A percentile compares a stretch with the other conserved stretches of the same genome.
phyloP scores from a whole-genome alignment of 805 yeast genomes.

The Zygosaccharomyces bisporus region DNA sequence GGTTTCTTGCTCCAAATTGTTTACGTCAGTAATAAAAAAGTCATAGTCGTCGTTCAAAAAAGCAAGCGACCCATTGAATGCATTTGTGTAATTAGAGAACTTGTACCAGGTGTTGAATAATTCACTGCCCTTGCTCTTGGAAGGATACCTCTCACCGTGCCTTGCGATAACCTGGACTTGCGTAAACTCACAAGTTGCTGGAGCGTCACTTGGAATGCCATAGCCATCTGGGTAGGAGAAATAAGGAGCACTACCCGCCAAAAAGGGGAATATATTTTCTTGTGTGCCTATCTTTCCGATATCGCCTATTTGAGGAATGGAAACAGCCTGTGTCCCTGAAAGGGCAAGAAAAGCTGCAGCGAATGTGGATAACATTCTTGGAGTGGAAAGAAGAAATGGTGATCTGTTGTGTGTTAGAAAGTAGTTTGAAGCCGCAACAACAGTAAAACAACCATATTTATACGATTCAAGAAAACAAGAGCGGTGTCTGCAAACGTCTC shows the following conservation, averaged over 20 bases:
- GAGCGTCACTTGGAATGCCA: slow-evolving; percentile 49
- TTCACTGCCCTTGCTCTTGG: slow-evolving; percentile 40
- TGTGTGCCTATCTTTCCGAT: slow-evolving; percentile 19
- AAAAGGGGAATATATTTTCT: slow-evolving; percentile 42
- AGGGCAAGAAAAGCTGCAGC: not conserved
- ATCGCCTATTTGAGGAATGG: not conserved
- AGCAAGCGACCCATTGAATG: slow-evolving; percentile 46
- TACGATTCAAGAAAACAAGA: not conserved
- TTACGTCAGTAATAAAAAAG: slow-evolving; percentile 42
- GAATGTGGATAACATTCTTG: not conserved
- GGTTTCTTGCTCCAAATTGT: slow-evolving; percentile 42
- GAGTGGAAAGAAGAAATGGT: not conserved
- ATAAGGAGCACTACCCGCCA: slow-evolving; percentile 59
- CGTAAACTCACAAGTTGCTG: slow-evolving; percentile 48
- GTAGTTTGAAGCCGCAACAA: too few relatives aligned
- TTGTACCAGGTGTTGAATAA: slow-evolving; percentile 32
- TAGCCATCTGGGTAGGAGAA: slow-evolving; percentile 45
- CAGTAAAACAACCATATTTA: not conserved
- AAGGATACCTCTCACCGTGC: slow-evolving; percentile 77
- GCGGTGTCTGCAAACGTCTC: not conserved
- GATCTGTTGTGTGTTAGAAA: too few relatives aligned
- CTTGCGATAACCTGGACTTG: slow-evolving; percentile 71
- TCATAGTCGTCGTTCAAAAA: slow-evolving; percentile 46
- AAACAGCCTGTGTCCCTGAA: not conserved
- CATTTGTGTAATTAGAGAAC: slow-evolving; percentile 27